phyloP scores from a whole-genome alignment of 2,329 filamentous ascomycete species.

The Mycosphaerella sp. region DNA sequence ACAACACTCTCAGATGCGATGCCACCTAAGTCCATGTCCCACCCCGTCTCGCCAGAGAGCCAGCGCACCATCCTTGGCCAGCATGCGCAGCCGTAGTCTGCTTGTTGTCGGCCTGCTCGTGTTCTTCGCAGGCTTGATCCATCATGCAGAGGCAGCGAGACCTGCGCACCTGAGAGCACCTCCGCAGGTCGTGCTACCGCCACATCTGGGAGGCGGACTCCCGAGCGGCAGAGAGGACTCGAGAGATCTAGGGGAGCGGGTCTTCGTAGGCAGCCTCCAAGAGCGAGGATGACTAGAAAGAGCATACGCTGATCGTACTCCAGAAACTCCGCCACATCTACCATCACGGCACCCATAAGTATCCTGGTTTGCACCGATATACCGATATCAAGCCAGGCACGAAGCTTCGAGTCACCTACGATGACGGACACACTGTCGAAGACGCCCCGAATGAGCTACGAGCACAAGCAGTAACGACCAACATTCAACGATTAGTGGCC shows the following conservation, averaged over 20 bases:
- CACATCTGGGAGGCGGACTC: not conserved
- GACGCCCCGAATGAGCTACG: slow-evolving; percentile 41
- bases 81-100: slow-evolving; percentile 22
- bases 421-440: slow-evolving; percentile 32
- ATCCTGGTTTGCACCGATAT: slow-evolving; percentile 70
- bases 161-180: slow-evolving; percentile 5
- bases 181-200: slow-evolving; percentile 10
- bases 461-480: slow-evolving; percentile 41
- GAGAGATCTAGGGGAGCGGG: slow-evolving; percentile 8
- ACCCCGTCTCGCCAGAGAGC: not conserved
- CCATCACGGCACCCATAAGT: slow-evolving; percentile 77
- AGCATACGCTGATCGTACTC: not conserved
- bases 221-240: not conserved
- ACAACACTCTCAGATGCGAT: slow-evolving; percentile 5
- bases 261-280: slow-evolving; percentile 4
- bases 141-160: slow-evolving; percentile 12
- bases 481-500: slow-evolving; percentile 76
- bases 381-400: slow-evolving; percentile 63
- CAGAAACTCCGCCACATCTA: slow-evolving; percentile 78
- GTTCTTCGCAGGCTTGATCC: slow-evolving; percentile 2
- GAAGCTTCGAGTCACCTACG: slow-evolving; percentile 24
- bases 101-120: slow-evolving; percentile 20
- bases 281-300: not conserved
- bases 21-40: slow-evolving; percentile 3
- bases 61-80: slow-evolving; percentile 6